phyloP scores from a whole-genome alignment of 148 eudicot species.

The Rhododendron molle region DNA sequence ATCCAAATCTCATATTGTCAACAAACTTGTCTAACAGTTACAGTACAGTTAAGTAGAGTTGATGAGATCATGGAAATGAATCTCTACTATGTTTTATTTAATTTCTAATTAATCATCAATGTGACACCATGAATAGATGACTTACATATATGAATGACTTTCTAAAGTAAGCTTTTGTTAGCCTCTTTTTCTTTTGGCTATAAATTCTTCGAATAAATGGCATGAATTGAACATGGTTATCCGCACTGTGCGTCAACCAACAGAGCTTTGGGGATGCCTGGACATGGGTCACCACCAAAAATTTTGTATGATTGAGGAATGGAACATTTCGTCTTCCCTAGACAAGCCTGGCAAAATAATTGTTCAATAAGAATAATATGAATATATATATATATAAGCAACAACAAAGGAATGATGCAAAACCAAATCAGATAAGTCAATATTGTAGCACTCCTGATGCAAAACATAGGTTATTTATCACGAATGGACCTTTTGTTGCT shows the following conservation, averaged over 20 bases:
- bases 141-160: neutral
- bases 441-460: neutral
- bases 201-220: neutral
- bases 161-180: neutral
- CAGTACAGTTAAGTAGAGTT: neutral
- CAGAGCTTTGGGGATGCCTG: conserved; percentile 23
- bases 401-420: neutral
- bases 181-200: neutral
- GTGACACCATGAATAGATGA: neutral
- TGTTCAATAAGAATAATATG: neutral
- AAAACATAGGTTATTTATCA: neutral
- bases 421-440: neutral
- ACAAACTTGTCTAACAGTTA: neutral
- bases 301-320: conserved; percentile 15
- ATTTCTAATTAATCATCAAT: neutral
- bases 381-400: neutral
- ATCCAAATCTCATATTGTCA: neutral
- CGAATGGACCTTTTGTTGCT: neutral
- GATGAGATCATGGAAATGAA: neutral
- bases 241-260: conserved; percentile 32
- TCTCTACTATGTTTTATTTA: neutral
- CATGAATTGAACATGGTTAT: neutral
- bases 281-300: conserved; percentile 38
- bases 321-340: conserved; percentile 30
- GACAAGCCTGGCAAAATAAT: conserved; percentile 28